Evolutionary conservation across 2,329 filamentous ascomycete species (phyloP).

Genomic region (Xylaria sp.): DNA sequence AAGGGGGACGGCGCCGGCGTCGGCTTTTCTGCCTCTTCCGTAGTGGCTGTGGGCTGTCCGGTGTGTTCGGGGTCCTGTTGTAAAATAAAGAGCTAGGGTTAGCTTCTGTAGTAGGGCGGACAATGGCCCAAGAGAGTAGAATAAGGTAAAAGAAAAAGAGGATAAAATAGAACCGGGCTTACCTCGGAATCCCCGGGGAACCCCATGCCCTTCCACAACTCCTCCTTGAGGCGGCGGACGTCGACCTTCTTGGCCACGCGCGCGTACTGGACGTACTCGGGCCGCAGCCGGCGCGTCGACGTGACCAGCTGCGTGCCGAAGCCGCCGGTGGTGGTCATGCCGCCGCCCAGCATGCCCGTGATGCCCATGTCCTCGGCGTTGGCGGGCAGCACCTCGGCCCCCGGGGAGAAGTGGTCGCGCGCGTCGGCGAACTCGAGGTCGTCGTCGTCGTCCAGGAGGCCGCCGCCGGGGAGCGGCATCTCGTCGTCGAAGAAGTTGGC

Average conservation of each 20-base stretch:
- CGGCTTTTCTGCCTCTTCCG: slow-evolving; percentile 31
- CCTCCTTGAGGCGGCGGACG: slow-evolving; percentile 68
- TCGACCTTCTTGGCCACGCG: slow-evolving; percentile 73
- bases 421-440: slow-evolving; percentile 79
- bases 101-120: too few relatives aligned
- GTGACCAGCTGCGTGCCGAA: slow-evolving; percentile 72
- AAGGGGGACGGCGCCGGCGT: too few relatives aligned
- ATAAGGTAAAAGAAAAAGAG: neutral
- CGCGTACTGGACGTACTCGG: slow-evolving; percentile 72
- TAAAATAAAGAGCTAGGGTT: slow-evolving; percentile 12
- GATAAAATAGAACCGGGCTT: slow-evolving; percentile 34
- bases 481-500: slow-evolving; percentile 96
- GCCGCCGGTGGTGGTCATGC: slow-evolving; percentile 50
- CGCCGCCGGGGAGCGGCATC: slow-evolving; percentile 66
- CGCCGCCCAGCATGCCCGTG: slow-evolving; percentile 53
- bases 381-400: slow-evolving; percentile 52
- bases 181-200: slow-evolving; percentile 55
- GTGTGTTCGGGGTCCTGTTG: slow-evolving; percentile 34
- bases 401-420: slow-evolving; percentile 75
- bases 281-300: slow-evolving; percentile 62
- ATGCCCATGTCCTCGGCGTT: slow-evolving; percentile 49
- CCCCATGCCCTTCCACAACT: slow-evolving; percentile 69
- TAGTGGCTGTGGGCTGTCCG: slow-evolving; percentile 35
- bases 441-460: slow-evolving; percentile 65
- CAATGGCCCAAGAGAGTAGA: too few relatives aligned